Conservation (phyloP, 768 basidiomycete genomes). For the Trametes sanguinea region DNA sequence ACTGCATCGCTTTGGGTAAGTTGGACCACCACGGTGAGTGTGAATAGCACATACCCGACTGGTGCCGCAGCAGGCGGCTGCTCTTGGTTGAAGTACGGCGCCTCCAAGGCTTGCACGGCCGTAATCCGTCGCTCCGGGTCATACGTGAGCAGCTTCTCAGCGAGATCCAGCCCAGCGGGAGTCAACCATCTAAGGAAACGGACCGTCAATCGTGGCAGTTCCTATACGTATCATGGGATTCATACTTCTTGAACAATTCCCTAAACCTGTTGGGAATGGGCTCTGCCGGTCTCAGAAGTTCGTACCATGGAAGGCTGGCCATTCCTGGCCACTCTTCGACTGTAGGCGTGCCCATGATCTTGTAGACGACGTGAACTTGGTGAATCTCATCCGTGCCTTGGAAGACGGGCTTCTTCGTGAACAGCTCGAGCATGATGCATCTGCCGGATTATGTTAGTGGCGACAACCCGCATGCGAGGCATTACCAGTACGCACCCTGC, state of each 20-base stretch:
- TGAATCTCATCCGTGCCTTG: constrained; percentile 98
- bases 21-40: neutral
- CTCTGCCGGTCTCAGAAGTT: constrained; percentile 92
- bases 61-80: constrained; percentile 74
- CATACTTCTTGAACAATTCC: constrained; percentile 82
- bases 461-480: no score
- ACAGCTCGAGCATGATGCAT: constrained; percentile 98
- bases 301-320: constrained; percentile 92
- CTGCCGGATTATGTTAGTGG: constrained; percentile 40
- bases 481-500: constrained; percentile 68
- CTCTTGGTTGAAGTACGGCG: constrained; percentile 85
- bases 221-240: neutral
- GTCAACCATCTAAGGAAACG: constrained; percentile 70
- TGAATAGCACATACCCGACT: constrained; percentile 60
- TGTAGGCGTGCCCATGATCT: constrained; percentile 87
- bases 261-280: constrained; percentile 73
- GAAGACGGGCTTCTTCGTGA: constrained; percentile 94
- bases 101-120: constrained; percentile 77
- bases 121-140: constrained; percentile 77
- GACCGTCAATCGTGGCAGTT: neutral
- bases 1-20: constrained; percentile 39
- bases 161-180: constrained; percentile 83
- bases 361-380: constrained; percentile 92
- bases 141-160: constrained; percentile 77
- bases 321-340: constrained; percentile 81